Conservation (phyloP, 192 early-diverging fungal genomes). For the Backusella tuberculispora region DNA sequence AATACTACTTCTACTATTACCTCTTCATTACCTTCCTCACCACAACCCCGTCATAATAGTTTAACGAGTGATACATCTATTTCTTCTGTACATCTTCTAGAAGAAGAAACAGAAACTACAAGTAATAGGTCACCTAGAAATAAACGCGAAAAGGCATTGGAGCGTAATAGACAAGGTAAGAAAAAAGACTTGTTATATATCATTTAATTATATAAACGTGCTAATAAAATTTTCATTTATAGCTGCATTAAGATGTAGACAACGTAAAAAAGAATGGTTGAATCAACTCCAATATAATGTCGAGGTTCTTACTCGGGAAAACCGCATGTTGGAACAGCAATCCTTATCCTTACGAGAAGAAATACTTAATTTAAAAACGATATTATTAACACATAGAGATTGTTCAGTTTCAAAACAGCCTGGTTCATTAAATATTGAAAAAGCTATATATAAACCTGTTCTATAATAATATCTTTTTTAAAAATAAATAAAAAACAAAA, state of each 20-base stretch:
- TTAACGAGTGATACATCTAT: background rate
- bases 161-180: slow-evolving; percentile 8
- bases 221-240: background rate
- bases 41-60: background rate
- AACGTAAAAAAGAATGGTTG: slow-evolving; percentile 91
- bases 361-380: slow-evolving; percentile 75
- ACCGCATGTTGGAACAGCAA: slow-evolving; percentile 62
- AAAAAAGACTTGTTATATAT: background rate
- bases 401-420: background rate
- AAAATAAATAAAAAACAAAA: background rate
- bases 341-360: slow-evolving; percentile 65
- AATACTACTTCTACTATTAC: background rate
- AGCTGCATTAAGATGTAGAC: slow-evolving; percentile 91
- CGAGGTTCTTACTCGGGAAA: slow-evolving; percentile 62
- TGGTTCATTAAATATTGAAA: background rate
- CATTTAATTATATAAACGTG: background rate
- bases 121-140: background rate
- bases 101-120: background rate
- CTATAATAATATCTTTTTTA: background rate
- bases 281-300: slow-evolving; percentile 71
- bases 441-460: background rate
- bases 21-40: background rate
- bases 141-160: background rate
- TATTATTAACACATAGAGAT: slow-evolving; percentile 47
- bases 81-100: background rate